phyloP scores from a whole-genome alignment of 345 rosid genomes.

The Luvunga scandens region DNA sequence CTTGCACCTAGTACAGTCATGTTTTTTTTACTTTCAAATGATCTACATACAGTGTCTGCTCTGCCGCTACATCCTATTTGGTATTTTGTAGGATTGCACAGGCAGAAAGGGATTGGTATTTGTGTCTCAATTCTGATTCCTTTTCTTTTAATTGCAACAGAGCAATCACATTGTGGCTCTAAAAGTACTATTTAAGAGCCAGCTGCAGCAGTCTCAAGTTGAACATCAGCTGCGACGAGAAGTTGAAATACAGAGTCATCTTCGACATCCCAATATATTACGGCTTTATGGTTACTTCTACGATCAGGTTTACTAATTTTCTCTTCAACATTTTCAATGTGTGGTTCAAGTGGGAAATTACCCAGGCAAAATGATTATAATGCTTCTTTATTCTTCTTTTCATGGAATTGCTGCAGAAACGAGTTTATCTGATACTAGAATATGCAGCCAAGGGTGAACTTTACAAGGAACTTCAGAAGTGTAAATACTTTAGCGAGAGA shows the following conservation, averaged over 20 bases:
- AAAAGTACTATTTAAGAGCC: slow-evolving; percentile 92
- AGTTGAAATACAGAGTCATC: slow-evolving; percentile 98
- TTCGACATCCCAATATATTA: slow-evolving; percentile 81
- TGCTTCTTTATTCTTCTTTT: slow-evolving; percentile 1
- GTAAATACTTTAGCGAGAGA: slow-evolving; percentile 87
- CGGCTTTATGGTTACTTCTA: slow-evolving; percentile 95
- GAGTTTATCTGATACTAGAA: slow-evolving; percentile 78
- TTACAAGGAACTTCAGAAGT: slow-evolving; percentile 84
- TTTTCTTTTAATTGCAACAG: slow-evolving; percentile 34
- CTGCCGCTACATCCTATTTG: neutral
- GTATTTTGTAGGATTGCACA: neutral
- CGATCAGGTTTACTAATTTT: slow-evolving; percentile 61
- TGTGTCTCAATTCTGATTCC: neutral
- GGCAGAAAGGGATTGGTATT: neutral
- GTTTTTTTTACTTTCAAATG: neutral
- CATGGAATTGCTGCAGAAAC: slow-evolving; percentile 51
- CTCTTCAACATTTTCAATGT: neutral
- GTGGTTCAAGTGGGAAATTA: slow-evolving; percentile 5
- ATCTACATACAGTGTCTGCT: neutral
- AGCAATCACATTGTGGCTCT: slow-evolving; percentile 93
- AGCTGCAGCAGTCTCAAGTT: slow-evolving; percentile 93
- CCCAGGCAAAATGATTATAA: neutral
- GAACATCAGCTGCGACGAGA: slow-evolving; percentile 96
- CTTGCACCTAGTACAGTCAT: neutral
- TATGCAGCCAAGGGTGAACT: slow-evolving; percentile 92